Percentiles rank a stretch among this genome's conserved stretches.
phyloP scores from a whole-genome alignment of 164 flowering plant species.

The Kingdonia uniflora region DNA sequence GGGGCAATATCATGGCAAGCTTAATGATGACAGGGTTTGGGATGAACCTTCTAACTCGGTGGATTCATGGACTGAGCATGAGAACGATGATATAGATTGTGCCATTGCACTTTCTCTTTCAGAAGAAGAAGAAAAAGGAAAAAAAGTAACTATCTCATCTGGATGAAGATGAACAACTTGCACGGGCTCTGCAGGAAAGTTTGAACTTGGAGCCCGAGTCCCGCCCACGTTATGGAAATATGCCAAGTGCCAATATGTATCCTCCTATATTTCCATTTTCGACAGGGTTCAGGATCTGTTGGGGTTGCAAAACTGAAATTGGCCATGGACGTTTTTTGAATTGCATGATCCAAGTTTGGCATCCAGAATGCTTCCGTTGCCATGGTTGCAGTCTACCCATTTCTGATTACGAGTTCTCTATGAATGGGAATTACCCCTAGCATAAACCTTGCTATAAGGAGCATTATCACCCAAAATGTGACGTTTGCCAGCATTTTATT shows the following conservation, averaged over 20 bases:
- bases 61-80: slow-evolving; percentile 49
- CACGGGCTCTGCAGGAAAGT: slow-evolving; percentile 81
- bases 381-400: slow-evolving; percentile 58
- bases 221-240: slow-evolving; percentile 24
- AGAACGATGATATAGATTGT: slow-evolving; percentile 65
- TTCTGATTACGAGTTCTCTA: slow-evolving; percentile 82
- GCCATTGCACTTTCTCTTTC: slow-evolving; percentile 82
- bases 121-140: slow-evolving; percentile 60
- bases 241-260: slow-evolving; percentile 20
- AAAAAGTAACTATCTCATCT: slow-evolving; percentile 37
- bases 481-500: slow-evolving; percentile 87
- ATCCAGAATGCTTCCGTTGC: slow-evolving; percentile 83
- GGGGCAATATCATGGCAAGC: slow-evolving; percentile 43
- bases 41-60: slow-evolving; percentile 38
- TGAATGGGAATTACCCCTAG: slow-evolving; percentile 76
- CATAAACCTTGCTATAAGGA: slow-evolving; percentile 88
- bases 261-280: slow-evolving; percentile 40
- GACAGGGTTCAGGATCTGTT: slow-evolving; percentile 63
- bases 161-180: slow-evolving; percentile 84
- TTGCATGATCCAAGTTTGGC: slow-evolving; percentile 76
- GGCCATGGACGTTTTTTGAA: slow-evolving; percentile 65
- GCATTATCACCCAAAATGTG: slow-evolving; percentile 91
- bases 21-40: slow-evolving; percentile 36
- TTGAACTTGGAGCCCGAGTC: slow-evolving; percentile 36
- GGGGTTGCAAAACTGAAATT: slow-evolving; percentile 66